A percentile compares a stretch with the other conserved stretches of the same genome.
Evolutionary conservation across 495 filamentous ascomycete species (phyloP).

Genomic region (Chaetomium cochliodes): DNA sequence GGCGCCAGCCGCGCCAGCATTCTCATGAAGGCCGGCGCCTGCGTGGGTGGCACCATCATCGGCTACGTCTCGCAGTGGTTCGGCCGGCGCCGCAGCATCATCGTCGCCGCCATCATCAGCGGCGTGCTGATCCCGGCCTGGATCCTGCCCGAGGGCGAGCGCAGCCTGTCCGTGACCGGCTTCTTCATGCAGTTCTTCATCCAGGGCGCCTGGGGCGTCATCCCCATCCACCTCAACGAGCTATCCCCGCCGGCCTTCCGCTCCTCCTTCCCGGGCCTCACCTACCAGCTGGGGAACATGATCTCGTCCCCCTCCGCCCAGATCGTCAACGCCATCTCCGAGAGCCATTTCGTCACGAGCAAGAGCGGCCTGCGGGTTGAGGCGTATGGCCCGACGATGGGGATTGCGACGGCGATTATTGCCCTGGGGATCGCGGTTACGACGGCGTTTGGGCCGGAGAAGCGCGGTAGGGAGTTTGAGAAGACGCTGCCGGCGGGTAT

Average conservation of each 20-base stretch:
- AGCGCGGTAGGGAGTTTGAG: slow-evolving; percentile 66
- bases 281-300: slow-evolving; percentile 77
- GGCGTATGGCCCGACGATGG: slow-evolving; percentile 70
- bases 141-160: slow-evolving; percentile 62
- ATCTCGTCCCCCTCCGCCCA: slow-evolving; percentile 70
- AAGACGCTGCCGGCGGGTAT: slow-evolving; percentile 55
- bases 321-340: slow-evolving; percentile 67
- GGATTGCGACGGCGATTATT: slow-evolving; percentile 67
- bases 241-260: slow-evolving; percentile 71
- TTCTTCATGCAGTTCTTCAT: slow-evolving; percentile 81
- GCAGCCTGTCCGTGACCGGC: slow-evolving; percentile 59
- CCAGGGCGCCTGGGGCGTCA: slow-evolving; percentile 74
- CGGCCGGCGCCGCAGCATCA: slow-evolving; percentile 66
- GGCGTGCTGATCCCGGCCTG: slow-evolving; percentile 65
- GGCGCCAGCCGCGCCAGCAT: slow-evolving; percentile 67
- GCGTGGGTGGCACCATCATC: slow-evolving; percentile 68
- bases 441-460: slow-evolving; percentile 62
- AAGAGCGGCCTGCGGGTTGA: slow-evolving; percentile 52
- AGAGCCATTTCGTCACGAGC: slow-evolving; percentile 51
- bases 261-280: slow-evolving; percentile 64
- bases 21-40: slow-evolving; percentile 70
- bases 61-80: slow-evolving; percentile 71
- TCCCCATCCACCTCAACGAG: slow-evolving; percentile 78
- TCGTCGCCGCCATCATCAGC: slow-evolving; percentile 57
- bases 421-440: slow-evolving; percentile 61